Conservation (phyloP, 139 green algal species). For the Diplosphaera chodatii region DNA sequence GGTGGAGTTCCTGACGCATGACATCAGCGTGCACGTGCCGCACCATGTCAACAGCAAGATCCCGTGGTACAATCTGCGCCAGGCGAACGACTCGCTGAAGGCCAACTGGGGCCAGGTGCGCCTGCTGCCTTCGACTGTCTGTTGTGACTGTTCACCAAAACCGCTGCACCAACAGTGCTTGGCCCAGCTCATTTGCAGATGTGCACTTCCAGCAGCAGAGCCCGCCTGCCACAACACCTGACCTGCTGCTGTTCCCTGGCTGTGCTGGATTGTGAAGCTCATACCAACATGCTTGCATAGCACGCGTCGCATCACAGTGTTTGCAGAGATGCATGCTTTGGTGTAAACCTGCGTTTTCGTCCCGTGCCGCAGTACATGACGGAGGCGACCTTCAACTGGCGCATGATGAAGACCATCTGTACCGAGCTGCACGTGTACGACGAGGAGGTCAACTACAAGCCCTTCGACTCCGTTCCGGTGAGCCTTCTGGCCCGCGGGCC, state of each 20-base stretch:
- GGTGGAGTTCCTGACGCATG: conserved; percentile 93
- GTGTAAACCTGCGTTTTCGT: background rate
- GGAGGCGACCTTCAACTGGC: conserved; percentile 85
- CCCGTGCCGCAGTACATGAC: conserved; percentile 84
- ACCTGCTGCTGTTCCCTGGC: too few species aligned
- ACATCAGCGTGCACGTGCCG: conserved; percentile 96
- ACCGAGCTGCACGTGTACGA: conserved; percentile 90
- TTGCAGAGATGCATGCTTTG: too few species aligned
- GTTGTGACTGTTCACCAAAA: too few species aligned
- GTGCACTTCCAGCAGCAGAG: too few species aligned
- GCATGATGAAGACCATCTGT: conserved; percentile 90
- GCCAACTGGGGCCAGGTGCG: conserved; percentile 68
- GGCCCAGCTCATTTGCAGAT: too few species aligned
- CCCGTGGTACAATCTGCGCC: conserved; percentile 91
- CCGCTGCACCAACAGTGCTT: too few species aligned
- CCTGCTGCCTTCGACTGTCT: background rate
- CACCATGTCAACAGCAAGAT: conserved; percentile 95
- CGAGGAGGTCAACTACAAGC: conserved; percentile 72
- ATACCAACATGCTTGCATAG: too few species aligned
- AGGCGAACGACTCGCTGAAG: conserved; percentile 54
- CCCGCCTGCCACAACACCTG: too few species aligned
- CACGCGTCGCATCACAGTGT: too few species aligned
- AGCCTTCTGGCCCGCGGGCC: too few species aligned
- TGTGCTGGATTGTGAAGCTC: too few species aligned
- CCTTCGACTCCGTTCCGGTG: conserved; percentile 67